A percentile compares a stretch with the other conserved stretches of the same genome.
phyloP scores from a whole-genome alignment of 768 basidiomycete species.

The Phallus indusiatus region DNA sequence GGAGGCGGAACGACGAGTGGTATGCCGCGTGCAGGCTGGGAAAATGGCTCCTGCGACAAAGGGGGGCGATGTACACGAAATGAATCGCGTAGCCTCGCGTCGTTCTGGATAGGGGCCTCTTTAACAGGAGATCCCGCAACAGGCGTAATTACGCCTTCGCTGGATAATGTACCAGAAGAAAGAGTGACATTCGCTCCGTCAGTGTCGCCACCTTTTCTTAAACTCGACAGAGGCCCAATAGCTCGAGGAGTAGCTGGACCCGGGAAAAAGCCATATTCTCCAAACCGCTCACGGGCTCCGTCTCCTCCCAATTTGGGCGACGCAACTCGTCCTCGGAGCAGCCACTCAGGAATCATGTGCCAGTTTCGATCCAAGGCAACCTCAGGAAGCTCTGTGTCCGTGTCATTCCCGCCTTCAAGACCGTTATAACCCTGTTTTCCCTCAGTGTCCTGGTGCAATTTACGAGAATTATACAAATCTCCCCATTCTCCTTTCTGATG shows the following conservation, averaged over 20 bases:
- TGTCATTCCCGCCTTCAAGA: slow-evolving; percentile 33
- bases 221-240: neutral
- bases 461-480: neutral
- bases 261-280: neutral
- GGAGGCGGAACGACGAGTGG: slow-evolving; percentile 30
- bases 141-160: neutral
- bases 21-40: slow-evolving; percentile 19
- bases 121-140: neutral
- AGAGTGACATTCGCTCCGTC: neutral
- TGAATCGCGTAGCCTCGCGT: neutral
- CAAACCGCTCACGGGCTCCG: neutral
- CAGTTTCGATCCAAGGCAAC: slow-evolving; percentile 85
- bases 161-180: neutral
- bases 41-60: slow-evolving; percentile 12
- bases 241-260: neutral
- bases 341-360: slow-evolving; percentile 95
- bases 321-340: slow-evolving; percentile 38
- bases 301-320: neutral
- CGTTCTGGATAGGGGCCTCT: neutral
- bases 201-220: slow-evolving; percentile 10
- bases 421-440: neutral
- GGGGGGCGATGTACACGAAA: slow-evolving; percentile 21
- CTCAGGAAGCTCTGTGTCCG: slow-evolving; percentile 72
- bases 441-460: neutral
- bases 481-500: neutral